Conservation (phyloP, 805 yeast species). For the Candida wancherniae region DNA sequence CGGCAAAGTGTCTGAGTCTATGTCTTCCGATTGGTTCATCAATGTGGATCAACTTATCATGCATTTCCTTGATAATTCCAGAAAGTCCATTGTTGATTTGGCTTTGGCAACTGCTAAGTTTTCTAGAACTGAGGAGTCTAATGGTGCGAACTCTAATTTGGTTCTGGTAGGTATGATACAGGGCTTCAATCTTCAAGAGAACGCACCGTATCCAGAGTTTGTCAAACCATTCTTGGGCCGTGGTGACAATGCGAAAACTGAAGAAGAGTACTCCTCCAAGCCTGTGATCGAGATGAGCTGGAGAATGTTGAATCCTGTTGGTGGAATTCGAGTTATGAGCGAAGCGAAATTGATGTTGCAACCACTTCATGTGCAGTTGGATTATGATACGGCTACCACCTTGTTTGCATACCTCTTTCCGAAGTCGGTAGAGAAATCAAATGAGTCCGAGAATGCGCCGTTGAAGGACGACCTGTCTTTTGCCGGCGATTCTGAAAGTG, state of each 20-base stretch:
- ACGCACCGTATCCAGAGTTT: slow-evolving; percentile 65
- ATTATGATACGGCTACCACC: slow-evolving; percentile 60
- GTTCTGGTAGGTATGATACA: slow-evolving; percentile 59
- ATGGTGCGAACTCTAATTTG: slow-evolving; percentile 62
- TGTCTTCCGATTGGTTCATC: slow-evolving; percentile 12
- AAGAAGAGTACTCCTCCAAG: slow-evolving; percentile 3
- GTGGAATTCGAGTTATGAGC: slow-evolving; percentile 82
- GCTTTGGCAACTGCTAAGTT: slow-evolving; percentile 59
- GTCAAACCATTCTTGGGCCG: slow-evolving; percentile 45
- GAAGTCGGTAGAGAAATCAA: slow-evolving; percentile 25
- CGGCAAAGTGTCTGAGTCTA: slow-evolving; percentile 6
- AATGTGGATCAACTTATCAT: slow-evolving; percentile 63
- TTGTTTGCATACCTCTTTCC: slow-evolving; percentile 73
- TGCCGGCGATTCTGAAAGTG: slow-evolving; percentile 27
- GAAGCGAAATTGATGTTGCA: slow-evolving; percentile 53
- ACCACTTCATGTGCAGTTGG: slow-evolving; percentile 71
- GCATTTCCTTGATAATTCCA: slow-evolving; percentile 58
- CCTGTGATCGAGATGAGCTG: slow-evolving; percentile 43
- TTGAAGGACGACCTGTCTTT: slow-evolving; percentile 2
- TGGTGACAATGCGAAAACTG: slow-evolving; percentile 14
- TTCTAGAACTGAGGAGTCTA: slow-evolving; percentile 55
- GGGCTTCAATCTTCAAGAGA: slow-evolving; percentile 58
- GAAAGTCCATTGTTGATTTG: slow-evolving; percentile 65
- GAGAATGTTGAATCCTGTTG: slow-evolving; percentile 82
- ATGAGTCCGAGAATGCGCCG: no score